These are phyloP conservation scores for Stephanodiscus minutulus DNA, from an alignment of 108 stramenopile genomes.

Conservation along the genomic window DNA sequence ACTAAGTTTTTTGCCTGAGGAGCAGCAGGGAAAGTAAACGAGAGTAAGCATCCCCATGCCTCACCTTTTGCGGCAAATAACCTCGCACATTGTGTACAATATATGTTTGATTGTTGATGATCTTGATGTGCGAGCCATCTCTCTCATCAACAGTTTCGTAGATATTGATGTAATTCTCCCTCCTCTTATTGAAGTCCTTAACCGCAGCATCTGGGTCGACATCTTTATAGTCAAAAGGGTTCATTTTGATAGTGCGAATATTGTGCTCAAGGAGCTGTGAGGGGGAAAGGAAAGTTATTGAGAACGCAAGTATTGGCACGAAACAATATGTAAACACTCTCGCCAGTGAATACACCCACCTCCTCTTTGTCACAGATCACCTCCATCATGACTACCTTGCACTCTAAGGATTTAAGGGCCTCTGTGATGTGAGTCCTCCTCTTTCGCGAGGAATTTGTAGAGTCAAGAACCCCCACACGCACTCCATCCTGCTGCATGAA, in stretches of 20 bases:
- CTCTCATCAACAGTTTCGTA: conserved; percentile 90
- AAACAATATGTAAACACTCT: neutral
- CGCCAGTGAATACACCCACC: conserved; percentile 34
- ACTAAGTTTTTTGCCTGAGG: too few species aligned
- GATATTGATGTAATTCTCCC: conserved; percentile 80
- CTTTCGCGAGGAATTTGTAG: conserved; percentile 88
- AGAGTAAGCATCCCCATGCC: neutral
- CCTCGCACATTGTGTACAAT: conserved; percentile 87
- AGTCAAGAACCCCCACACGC: conserved; percentile 95
- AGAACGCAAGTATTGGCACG: neutral
- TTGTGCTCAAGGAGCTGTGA: conserved; percentile 77
- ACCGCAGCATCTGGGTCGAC: conserved; percentile 77
- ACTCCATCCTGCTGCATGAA: conserved; percentile 83
- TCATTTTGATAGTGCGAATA: conserved; percentile 85
- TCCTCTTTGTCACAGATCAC: conserved; percentile 83
- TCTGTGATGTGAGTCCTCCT: conserved; percentile 71
- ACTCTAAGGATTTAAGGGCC: conserved; percentile 42
- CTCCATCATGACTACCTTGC: conserved; percentile 93
- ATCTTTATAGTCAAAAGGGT: conserved; percentile 88
- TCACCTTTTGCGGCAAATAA: conserved; percentile 80
- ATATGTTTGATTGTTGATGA: conserved; percentile 86
- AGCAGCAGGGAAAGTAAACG: too few species aligned
- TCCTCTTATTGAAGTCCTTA: conserved; percentile 82
- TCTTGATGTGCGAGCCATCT: conserved; percentile 83
- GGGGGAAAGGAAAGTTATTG: neutral